Base-by-base conservation (phyloP, 257 asterid species). In the Salvia hispanica region DNA sequence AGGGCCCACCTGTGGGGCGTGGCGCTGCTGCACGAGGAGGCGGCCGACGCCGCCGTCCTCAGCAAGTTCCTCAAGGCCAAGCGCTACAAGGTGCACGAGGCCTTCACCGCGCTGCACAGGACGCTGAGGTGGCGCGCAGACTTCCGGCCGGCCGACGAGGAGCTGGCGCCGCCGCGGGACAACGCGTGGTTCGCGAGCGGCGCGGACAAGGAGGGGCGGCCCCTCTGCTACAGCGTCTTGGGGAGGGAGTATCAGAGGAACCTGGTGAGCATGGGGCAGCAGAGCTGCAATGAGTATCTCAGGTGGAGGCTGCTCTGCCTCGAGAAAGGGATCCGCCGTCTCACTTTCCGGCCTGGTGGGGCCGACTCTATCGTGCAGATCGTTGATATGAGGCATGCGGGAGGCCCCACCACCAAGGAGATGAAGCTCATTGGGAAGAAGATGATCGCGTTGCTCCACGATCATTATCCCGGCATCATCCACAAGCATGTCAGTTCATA, bases 391-490 rank as follows among this genome's bases (percentile, higher is more conserved):
- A 81, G 78, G 80, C 76, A 84, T 39, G 64, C 85, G 0, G 78
- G 82, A 14, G 79, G 84, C 3, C 71, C 76, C 0, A 74, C 84
- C 0, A 76, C 72, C 16, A 82, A 77, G 78, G 92, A 89, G 71
- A 75, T 85, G 34, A 73, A 79, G 21, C 58, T 86, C 77, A 58
- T 84, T 52, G 71, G 66, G 59, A 84, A 64, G 80, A 92, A 84
- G 81, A 66, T 85, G 83, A 64, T 80, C 8, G 33, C 58, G 3
- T 46, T 85, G 83, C 74, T 87, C 63, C 83, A 69, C 28, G 84
- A 87, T 56, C 70, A 84, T 74, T 92, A 89, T 62, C 98, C 97
- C 0, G 91, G 92, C 44, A 37, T 92, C 71, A 75, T 92, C 44
- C 70, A 80, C 84, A 92, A 79, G 76, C 82, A 72, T 78, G 98